Conservation (phyloP, 495 filamentous ascomycete species). For the Aspergillus ostianus region DNA sequence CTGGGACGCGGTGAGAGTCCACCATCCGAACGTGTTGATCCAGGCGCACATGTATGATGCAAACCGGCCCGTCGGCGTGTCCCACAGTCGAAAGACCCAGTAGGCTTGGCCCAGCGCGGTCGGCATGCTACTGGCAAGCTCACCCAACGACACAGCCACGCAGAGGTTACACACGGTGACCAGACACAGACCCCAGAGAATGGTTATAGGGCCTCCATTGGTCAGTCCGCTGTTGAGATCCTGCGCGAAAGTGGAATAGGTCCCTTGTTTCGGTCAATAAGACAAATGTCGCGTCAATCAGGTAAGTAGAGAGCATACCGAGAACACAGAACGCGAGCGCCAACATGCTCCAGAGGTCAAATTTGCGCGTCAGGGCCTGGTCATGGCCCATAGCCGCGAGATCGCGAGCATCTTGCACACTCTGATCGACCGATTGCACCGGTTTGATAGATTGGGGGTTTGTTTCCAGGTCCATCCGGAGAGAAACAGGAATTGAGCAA, state of each 20-base stretch:
- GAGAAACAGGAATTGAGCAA: background rate
- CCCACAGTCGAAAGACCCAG: slow-evolving; percentile 43
- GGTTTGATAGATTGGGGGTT: slow-evolving; percentile 32
- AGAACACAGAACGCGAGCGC: slow-evolving; percentile 44
- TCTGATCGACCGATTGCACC: slow-evolving; percentile 29
- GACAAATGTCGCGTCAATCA: background rate
- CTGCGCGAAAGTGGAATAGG: slow-evolving; percentile 47
- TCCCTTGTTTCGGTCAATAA: slow-evolving; percentile 20
- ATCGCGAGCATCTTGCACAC: slow-evolving; percentile 46
- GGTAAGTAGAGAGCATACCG: slow-evolving; percentile 9
- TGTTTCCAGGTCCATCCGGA: slow-evolving; percentile 34
- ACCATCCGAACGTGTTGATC: slow-evolving; percentile 51
- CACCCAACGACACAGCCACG: slow-evolving; percentile 44
- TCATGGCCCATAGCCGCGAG: slow-evolving; percentile 50
- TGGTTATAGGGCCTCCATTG: slow-evolving; percentile 43
- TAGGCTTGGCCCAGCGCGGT: slow-evolving; percentile 46
- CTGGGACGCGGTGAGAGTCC: slow-evolving; percentile 45
- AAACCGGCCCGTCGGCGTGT: slow-evolving; percentile 34
- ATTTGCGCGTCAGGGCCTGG: slow-evolving; percentile 47
- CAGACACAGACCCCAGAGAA: slow-evolving; percentile 47
- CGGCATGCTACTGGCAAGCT: slow-evolving; percentile 48
- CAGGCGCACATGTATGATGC: slow-evolving; percentile 47
- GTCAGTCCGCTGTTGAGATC: slow-evolving; percentile 42
- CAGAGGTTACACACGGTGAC: slow-evolving; percentile 45
- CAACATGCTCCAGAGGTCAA: slow-evolving; percentile 48